Percentiles rank a stretch among this genome's conserved stretches.
These are phyloP conservation scores for Saccharomycopsis selenospora DNA, from an alignment of 805 yeast species.

Conservation along the genomic window DNA sequence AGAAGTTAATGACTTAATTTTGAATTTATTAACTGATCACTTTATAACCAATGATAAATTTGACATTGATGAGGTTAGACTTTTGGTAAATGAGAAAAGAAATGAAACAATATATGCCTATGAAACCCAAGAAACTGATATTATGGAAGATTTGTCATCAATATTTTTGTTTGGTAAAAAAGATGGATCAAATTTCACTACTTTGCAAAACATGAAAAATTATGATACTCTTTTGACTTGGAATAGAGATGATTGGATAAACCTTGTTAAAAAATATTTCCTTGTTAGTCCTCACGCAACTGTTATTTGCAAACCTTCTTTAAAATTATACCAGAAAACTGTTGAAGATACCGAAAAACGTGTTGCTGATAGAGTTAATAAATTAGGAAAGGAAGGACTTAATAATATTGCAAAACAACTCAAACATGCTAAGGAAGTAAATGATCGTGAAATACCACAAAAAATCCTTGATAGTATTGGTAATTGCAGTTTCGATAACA, in stretches of 20 bases:
- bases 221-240: constrained; percentile 54
- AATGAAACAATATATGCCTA: neutral
- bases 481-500: constrained; percentile 67
- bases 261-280: constrained; percentile 44
- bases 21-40: constrained; percentile 48
- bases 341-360: constrained; percentile 46
- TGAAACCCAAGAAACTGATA: neutral
- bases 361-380: constrained; percentile 40
- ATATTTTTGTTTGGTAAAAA: constrained; percentile 64
- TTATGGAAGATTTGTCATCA: neutral
- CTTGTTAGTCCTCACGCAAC: constrained; percentile 57
- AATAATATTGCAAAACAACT: constrained; percentile 42
- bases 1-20: constrained; percentile 45
- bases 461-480: constrained; percentile 53
- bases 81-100: neutral
- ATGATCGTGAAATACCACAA: constrained; percentile 74
- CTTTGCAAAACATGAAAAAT: constrained; percentile 50
- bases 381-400: constrained; percentile 56
- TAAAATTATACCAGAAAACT: constrained; percentile 42
- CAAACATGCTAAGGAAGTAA: constrained; percentile 54
- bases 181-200: constrained; percentile 50
- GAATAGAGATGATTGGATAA: constrained; percentile 63
- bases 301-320: constrained; percentile 68
- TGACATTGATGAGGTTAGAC: constrained; percentile 36
- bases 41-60: constrained; percentile 37